Percentiles rank a stretch among this genome's conserved stretches.
phyloP scores from a whole-genome alignment of 139 green algal species.

The Chlamydomonas asymmetrica region DNA sequence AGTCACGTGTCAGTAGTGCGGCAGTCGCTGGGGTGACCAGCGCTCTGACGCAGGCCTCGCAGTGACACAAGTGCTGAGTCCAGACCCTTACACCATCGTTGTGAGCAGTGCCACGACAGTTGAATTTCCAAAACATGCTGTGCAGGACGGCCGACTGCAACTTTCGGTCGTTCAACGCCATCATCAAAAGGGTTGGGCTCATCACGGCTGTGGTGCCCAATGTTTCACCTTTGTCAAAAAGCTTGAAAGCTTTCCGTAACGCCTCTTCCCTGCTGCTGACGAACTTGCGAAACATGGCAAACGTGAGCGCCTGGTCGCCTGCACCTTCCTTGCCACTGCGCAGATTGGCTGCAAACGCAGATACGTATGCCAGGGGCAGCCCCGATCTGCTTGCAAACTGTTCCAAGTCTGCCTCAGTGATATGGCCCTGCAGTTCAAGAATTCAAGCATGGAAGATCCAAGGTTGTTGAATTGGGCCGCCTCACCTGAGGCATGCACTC shows the following conservation, averaged over 20 bases:
- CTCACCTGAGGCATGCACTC: background rate
- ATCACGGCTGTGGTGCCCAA: no score
- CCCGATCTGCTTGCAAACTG: slow-evolving; percentile 8
- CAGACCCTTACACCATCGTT: no score
- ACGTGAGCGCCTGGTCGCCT: slow-evolving; percentile 11
- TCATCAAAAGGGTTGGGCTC: no score
- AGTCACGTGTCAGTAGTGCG: no score
- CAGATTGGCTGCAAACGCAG: background rate
- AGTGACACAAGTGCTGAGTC: no score
- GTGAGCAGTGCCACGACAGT: no score
- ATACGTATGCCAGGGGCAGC: slow-evolving; percentile 2
- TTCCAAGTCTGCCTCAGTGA: slow-evolving; percentile 24
- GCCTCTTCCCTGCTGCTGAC: slow-evolving; percentile 51
- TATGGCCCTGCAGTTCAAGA: slow-evolving; percentile 11
- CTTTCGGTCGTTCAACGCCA: no score
- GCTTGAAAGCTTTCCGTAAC: slow-evolving; percentile 47
- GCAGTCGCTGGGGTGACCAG: no score
- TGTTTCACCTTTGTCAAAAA: slow-evolving; percentile 62
- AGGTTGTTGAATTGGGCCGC: background rate
- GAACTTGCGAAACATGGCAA: slow-evolving; percentile 45
- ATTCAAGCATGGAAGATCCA: background rate
- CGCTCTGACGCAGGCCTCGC: no score
- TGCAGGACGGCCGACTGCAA: no score
- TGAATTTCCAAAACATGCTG: no score
- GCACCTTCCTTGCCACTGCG: background rate